A percentile compares a stretch with the other conserved stretches of the same genome.
These are phyloP conservation scores for Fusarium camptoceras DNA, from an alignment of 2,329 filamentous ascomycete genomes.

Conservation along the genomic window DNA sequence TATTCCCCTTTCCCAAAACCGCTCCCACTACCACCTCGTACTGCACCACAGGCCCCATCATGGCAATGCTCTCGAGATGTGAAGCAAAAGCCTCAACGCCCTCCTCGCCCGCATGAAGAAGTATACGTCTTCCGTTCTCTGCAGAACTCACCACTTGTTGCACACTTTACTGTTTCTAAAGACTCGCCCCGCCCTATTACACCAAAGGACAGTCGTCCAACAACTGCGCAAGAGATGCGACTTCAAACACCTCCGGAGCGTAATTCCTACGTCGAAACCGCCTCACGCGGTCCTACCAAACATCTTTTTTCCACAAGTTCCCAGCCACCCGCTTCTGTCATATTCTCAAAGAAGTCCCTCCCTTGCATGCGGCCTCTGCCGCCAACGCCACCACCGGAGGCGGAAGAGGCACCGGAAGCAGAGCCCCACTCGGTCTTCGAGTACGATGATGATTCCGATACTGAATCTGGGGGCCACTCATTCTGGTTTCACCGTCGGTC, in stretches of 20 bases:
- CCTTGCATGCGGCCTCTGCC: slow-evolving; percentile 43
- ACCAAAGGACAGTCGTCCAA: slow-evolving; percentile 28
- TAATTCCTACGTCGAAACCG: slow-evolving; percentile 34
- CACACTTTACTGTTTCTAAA: slow-evolving; percentile 32
- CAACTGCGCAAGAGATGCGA: slow-evolving; percentile 30
- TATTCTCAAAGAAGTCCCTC: slow-evolving; percentile 47
- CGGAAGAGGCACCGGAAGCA: slow-evolving; percentile 15
- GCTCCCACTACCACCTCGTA: slow-evolving; percentile 51
- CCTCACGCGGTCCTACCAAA: slow-evolving; percentile 42
- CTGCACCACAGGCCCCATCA: slow-evolving; percentile 41
- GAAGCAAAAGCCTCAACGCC: slow-evolving; percentile 45
- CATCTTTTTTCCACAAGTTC: slow-evolving; percentile 34
- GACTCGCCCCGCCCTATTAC: slow-evolving; percentile 33
- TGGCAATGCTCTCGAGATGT: slow-evolving; percentile 45
- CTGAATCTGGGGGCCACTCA: slow-evolving; percentile 52
- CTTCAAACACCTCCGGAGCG: slow-evolving; percentile 19
- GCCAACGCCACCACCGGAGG: slow-evolving; percentile 40
- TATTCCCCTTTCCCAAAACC: slow-evolving; percentile 59
- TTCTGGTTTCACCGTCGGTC: slow-evolving; percentile 59
- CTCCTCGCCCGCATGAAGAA: slow-evolving; percentile 47
- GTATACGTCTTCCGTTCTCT: slow-evolving; percentile 30
- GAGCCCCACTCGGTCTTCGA: slow-evolving; percentile 62
- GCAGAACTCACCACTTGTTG: slow-evolving; percentile 26
- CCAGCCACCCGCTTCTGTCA: slow-evolving; percentile 32
- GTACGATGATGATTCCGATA: slow-evolving; percentile 60